Percentiles rank a stretch among this genome's conserved stretches.
These are phyloP conservation scores for Pestalotiopsis sp. DNA, from an alignment of 2,329 filamentous ascomycete genomes.

Conservation along the genomic window DNA sequence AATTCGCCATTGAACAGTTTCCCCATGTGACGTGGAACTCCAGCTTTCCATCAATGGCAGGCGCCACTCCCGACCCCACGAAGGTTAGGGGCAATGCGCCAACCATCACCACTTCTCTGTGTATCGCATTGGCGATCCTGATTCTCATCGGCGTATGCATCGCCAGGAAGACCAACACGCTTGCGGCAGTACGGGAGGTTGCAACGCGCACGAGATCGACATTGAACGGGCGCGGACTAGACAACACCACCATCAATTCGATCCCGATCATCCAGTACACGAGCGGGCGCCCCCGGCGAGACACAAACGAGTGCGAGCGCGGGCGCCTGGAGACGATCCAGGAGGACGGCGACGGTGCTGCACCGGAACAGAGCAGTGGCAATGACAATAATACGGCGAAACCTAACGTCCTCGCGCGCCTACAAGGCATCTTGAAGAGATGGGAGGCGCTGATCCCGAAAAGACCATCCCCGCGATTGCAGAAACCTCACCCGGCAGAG, in stretches of 20 bases:
- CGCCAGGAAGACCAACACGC: not conserved
- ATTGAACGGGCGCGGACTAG: not conserved
- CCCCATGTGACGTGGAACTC: not conserved
- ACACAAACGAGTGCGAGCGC: not conserved
- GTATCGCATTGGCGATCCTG: not conserved
- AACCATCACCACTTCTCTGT: not conserved
- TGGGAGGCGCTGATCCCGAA: not conserved
- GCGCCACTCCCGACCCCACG: not conserved
- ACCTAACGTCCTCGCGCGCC: too few relatives aligned
- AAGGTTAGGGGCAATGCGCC: slow-evolving; percentile 3
- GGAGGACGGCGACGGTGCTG: not conserved
- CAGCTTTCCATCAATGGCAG: not conserved
- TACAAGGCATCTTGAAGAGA: not conserved
- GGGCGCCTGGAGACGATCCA: slow-evolving; percentile 3
- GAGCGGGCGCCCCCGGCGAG: not conserved
- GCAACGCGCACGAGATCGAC: not conserved
- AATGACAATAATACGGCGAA: not conserved
- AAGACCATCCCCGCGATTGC: not conserved
- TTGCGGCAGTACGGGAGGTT: not conserved
- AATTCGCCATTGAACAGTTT: not conserved
- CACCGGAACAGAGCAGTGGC: not conserved
- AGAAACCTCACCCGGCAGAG: slow-evolving; percentile 5
- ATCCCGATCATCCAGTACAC: slow-evolving; percentile 6
- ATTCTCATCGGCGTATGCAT: slow-evolving; percentile 5
- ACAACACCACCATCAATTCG: not conserved